phyloP scores from a whole-genome alignment of 2,329 filamentous ascomycete species.

The Exophiala sp. region DNA sequence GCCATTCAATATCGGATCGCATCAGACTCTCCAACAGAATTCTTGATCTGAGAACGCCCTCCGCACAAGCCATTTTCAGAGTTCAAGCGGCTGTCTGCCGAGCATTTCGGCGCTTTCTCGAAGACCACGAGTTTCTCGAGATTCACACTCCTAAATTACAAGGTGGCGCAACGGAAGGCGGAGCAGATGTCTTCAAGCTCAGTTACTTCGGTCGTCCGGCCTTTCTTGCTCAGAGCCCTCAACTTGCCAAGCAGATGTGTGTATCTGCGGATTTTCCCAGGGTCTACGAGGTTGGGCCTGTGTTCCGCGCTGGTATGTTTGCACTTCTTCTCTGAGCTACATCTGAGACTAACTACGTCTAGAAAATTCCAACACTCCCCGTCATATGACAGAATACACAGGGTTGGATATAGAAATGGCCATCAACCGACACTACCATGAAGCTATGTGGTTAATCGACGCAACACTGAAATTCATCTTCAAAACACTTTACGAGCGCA shows the following conservation, averaged over 20 bases:
- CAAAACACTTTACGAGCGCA: conserved; percentile 60
- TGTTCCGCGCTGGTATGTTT: conserved; percentile 62
- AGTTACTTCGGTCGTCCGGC: conserved; percentile 77
- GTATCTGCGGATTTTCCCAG: conserved; percentile 75
- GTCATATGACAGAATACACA: conserved; percentile 81
- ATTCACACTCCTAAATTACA: conserved; percentile 83
- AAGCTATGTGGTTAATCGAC: conserved; percentile 69
- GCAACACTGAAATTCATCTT: conserved; percentile 70
- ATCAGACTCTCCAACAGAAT: conserved; percentile 68
- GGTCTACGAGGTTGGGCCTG: conserved; percentile 74
- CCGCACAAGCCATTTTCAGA: conserved; percentile 74
- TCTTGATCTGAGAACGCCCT: conserved; percentile 69
- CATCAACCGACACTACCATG: conserved; percentile 73
- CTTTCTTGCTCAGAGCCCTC: conserved; percentile 78
- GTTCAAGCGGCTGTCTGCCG: conserved; percentile 70
- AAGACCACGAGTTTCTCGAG: conserved; percentile 70
- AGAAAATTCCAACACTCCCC: conserved; percentile 82
- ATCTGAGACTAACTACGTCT: too few relatives aligned
- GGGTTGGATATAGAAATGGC: conserved; percentile 81
- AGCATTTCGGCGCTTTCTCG: conserved; percentile 67
- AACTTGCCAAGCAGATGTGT: conserved; percentile 78
- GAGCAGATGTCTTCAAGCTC: conserved; percentile 76
- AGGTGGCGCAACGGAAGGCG: conserved; percentile 78
- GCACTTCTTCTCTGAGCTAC: background rate
- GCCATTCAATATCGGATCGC: conserved; percentile 57